Evolutionary conservation across 495 filamentous ascomycete genomes (phyloP).

Genomic region (Elasticomyces elasticus): DNA sequence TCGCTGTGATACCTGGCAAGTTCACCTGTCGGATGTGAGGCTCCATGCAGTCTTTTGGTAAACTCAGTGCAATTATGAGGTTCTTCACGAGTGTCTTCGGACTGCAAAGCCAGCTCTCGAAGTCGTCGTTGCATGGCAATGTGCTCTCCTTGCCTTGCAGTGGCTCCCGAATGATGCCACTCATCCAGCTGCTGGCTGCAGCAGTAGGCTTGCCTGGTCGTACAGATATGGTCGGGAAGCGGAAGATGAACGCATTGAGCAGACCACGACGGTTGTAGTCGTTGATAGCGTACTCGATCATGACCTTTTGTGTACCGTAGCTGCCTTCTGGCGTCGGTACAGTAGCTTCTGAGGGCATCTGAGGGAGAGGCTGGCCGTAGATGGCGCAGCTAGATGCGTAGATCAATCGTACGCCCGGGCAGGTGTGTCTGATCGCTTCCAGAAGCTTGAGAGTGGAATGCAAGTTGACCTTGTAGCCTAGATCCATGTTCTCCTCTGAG

Average conservation of each 20-base stretch:
- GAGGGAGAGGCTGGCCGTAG: constrained; percentile 45
- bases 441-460: constrained; percentile 57
- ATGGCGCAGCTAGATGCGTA: constrained; percentile 55
- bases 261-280: constrained; percentile 64
- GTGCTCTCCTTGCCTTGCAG: constrained; percentile 54
- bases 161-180: constrained; percentile 62
- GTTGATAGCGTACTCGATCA: constrained; percentile 63
- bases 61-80: constrained; percentile 49
- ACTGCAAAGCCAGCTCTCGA: constrained; percentile 57
- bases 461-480: constrained; percentile 65
- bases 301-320: constrained; percentile 73
- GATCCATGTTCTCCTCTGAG: constrained; percentile 63
- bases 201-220: constrained; percentile 63
- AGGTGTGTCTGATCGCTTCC: constrained; percentile 46
- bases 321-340: constrained; percentile 57
- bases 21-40: constrained; percentile 54
- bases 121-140: constrained; percentile 47
- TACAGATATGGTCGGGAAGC: constrained; percentile 67
- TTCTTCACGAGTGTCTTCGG: constrained; percentile 62
- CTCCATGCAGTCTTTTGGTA: constrained; percentile 45
- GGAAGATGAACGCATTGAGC: constrained; percentile 49
- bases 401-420: constrained; percentile 54
- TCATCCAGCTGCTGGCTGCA: constrained; percentile 66
- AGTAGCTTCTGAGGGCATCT: constrained; percentile 40
- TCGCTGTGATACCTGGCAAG: constrained; percentile 63